These are phyloP conservation scores for Curvularia hawaiiensis DNA, from an alignment of 2,329 filamentous ascomycete genomes.

Conservation along the genomic window DNA sequence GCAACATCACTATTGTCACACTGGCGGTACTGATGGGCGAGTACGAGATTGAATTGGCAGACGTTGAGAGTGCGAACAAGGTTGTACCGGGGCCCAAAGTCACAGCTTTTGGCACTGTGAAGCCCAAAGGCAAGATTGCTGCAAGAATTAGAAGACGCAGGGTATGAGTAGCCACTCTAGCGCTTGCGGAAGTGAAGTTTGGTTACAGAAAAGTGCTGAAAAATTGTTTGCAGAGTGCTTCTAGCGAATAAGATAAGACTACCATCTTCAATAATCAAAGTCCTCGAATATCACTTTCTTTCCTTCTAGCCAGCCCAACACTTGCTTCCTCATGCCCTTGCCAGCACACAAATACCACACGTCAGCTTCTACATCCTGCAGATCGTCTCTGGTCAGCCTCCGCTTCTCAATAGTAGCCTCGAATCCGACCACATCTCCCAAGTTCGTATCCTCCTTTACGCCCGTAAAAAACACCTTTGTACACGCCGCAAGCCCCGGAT, in stretches of 20 bases:
- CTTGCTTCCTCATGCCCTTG: slow-evolving; percentile 53
- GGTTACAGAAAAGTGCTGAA: not conserved
- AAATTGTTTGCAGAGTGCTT: no score
- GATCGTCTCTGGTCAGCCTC: slow-evolving; percentile 56
- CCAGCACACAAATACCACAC: slow-evolving; percentile 67
- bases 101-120: slow-evolving; percentile 13
- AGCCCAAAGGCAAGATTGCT: slow-evolving; percentile 6
- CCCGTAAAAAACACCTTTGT: slow-evolving; percentile 71
- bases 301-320: slow-evolving; percentile 57
- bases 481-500: slow-evolving; percentile 57
- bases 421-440: slow-evolving; percentile 37
- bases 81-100: not conserved
- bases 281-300: slow-evolving; percentile 57
- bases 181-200: not conserved
- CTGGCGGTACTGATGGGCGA: slow-evolving; percentile 14
- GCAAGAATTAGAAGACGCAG: slow-evolving; percentile 11
- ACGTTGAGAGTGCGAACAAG: not conserved
- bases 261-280: slow-evolving; percentile 49
- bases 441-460: slow-evolving; percentile 13
- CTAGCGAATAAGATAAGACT: not conserved
- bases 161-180: not conserved
- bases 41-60: slow-evolving; percentile 11
- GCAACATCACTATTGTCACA: slow-evolving; percentile 20
- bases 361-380: slow-evolving; percentile 39
- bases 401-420: slow-evolving; percentile 49